Base-by-base conservation (phyloP, 2,329 filamentous ascomycete species). In the Diplodia scrobiculata region DNA sequence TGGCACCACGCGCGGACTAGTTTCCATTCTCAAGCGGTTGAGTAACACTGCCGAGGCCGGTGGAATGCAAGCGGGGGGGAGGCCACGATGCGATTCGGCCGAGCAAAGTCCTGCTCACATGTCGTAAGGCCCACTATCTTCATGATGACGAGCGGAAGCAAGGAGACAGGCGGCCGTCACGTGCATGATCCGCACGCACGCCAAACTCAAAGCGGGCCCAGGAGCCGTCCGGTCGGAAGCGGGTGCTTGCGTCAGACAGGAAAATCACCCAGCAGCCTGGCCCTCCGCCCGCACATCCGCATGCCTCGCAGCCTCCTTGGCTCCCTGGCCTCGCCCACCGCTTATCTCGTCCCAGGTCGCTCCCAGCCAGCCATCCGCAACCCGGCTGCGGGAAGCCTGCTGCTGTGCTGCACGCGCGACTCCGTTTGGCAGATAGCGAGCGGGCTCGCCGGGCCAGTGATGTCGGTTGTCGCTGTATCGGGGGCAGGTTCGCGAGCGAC, bases 241-340 rank as follows among this genome's bases (percentile, higher is more conserved):
- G 58, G 58, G 58, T 62, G 58, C 45, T 62, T 62, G 58, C 58
- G 58, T 62, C 58, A 62, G 58, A 62, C 58, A 62, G 58, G 58
- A 62, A 60, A 62, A 50, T 62, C 45, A 62, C 58, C 58, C 58
- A 62, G 58, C 45, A 62, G 58, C 14, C 38, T 45, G 58, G 58
- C 58, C 58, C 58, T 47, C 45, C 58, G 58, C 19, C 58, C 58
- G 58, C 58, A n/a, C 58, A 62, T 62, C 58, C 45, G 58, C 58
- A 62, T 62, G 41, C 58, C 58, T 62, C 58, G 58, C 58, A 62
- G 48, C 41, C 38, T 62, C 58, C 58, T 62, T 45, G 50, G 58
- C 58, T 62, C 58, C 41, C 58, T 62, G 55, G 34, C 55, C 34
- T 19, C 25, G 17, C 14, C 55, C 41, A 48, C 55, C 55, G 48